These are phyloP conservation scores for Colletotrichum musae DNA, from an alignment of 2,329 filamentous ascomycete species.

Conservation along the genomic window DNA sequence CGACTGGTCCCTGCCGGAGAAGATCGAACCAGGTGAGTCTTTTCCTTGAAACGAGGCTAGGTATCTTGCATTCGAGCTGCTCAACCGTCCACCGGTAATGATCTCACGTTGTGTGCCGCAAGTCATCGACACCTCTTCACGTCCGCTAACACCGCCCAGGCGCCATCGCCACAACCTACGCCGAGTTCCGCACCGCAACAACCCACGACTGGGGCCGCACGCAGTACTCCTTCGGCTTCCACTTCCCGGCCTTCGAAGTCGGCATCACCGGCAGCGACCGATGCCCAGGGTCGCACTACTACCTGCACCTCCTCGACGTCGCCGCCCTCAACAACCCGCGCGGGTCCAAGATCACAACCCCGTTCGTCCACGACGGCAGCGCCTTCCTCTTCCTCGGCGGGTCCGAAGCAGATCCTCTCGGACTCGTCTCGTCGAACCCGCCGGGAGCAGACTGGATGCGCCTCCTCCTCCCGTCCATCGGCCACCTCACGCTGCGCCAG, in stretches of 20 bases:
- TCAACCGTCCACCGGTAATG: too few relatives aligned
- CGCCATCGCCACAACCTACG: not conserved
- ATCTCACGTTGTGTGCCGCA: too few relatives aligned
- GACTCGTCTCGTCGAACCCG: conserved; percentile 1
- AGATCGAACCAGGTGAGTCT: not conserved
- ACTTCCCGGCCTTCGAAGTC: conserved; percentile 8
- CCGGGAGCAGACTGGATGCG: conserved; percentile 3
- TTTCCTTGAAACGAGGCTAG: not conserved
- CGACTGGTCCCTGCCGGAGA: not conserved
- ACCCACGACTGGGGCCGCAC: conserved; percentile 14
- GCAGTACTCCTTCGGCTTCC: conserved; percentile 2
- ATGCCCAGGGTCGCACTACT: not conserved
- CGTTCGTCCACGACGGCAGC: conserved; percentile 4
- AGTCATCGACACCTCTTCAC: too few relatives aligned
- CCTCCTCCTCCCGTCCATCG: not conserved
- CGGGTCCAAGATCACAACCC: not conserved
- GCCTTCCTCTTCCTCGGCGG: conserved; percentile 22
- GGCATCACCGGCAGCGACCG: conserved; percentile 17
- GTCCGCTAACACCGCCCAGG: not conserved
- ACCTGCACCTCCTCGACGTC: conserved; percentile 8
- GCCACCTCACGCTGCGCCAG: not conserved
- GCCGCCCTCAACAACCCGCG: conserved; percentile 4
- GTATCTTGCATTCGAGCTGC: too few relatives aligned
- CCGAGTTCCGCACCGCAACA: conserved; percentile 13
- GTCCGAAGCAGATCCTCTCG: not conserved